Base-by-base conservation (phyloP, 2,329 filamentous ascomycete species). In the Aspergillus tanneri region DNA sequence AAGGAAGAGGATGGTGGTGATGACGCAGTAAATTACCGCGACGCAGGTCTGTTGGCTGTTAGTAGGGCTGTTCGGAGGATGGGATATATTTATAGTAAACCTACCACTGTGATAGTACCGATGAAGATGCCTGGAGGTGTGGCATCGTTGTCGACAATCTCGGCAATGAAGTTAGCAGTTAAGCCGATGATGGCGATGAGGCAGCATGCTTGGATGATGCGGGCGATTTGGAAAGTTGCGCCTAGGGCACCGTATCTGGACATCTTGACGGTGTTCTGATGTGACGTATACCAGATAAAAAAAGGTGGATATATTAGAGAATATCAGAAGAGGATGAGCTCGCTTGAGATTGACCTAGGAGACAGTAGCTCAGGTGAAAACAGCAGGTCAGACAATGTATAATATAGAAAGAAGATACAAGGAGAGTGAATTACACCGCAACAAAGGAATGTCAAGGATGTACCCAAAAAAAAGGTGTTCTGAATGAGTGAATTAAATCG, bases 171-270 rank as follows among this genome's bases (percentile, higher is more conserved):
- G 70, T 91, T 90, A 62, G 86, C 82, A 0, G 84, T 84, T 67
- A 96, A 82, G 37, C 90, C 89, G 56, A 95, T 86, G 57, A 93
- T 83, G 49, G 84, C 77, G 49, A 93, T 77, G 64, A 96, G 85
- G 21, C 82, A 82, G 54, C 87, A 72, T 50, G 82, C 78, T 66
- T 95, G 85, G 57, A 91, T 77, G 49, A 79, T 77, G 39, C 91
- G 85, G 57, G 86, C 81, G 57, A 83, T 75, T 49, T 88, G 83
- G 74, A 95, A 95, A 58, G 86, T 87, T 60, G 86, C 83, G 68
- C 87, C 89, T 57, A 93, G 74, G 66, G 86, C 86, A 60, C 88
- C 86, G 68, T 84, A 85, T 36, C 58, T 56, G 5, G 47, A 38
- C 65, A 67, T 67, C 35, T 52, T 59, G 48, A 23, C 38, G 8